Evolutionary conservation across 352 stramenopile species (phyloP).

Genomic region (Thalassiosira hispida): DNA sequence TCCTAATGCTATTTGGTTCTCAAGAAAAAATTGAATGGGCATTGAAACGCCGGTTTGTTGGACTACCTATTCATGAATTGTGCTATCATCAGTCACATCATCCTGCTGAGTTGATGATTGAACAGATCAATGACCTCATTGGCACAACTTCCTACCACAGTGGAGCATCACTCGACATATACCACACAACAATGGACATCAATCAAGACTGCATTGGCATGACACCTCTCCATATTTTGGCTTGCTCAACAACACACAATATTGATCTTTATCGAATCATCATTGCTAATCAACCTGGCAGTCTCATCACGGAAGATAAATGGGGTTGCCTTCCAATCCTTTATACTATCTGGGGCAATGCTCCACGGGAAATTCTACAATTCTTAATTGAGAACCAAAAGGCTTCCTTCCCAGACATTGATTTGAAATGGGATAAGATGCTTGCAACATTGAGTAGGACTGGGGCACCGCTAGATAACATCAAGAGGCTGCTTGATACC

Average conservation of each 20-base stretch:
- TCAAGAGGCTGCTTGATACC: background rate
- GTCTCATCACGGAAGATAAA: conserved; percentile 25
- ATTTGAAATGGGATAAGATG: conserved; percentile 12
- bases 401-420: background rate
- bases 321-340: conserved; percentile 19
- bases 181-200: background rate
- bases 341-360: conserved; percentile 17
- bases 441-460: background rate
- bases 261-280: conserved; percentile 10
- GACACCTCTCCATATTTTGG: no score
- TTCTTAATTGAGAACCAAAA: conserved; percentile 13
- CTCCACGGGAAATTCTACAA: background rate
- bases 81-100: background rate
- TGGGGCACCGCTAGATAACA: background rate
- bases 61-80: background rate
- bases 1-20: background rate
- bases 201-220: no score
- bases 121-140: background rate
- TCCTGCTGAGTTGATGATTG: background rate
- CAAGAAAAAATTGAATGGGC: background rate
- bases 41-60: background rate
- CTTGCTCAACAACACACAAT: conserved; percentile 6
- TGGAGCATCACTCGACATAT: background rate
- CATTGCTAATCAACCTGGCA: background rate
- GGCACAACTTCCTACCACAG: background rate